Evolutionary conservation across 2,329 filamentous ascomycete species (phyloP), one percentile per base, ranked within the genome.

Genomic region (Mariannaea sp.): DNA sequence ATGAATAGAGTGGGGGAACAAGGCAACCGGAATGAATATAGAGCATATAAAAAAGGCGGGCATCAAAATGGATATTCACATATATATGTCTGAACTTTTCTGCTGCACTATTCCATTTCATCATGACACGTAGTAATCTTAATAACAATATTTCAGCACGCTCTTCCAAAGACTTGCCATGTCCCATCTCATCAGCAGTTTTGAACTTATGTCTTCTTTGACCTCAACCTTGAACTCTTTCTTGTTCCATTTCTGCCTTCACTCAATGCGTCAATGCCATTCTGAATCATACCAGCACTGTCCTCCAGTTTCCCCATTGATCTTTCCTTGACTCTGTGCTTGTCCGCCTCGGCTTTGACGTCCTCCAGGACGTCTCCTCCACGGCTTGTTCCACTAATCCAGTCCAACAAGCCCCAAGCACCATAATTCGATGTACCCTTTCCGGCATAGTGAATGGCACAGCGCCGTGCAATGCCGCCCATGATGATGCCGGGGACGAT

Each of bases 401-500:
- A 87, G 66, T 89, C 86, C 55, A 88, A 55, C 2, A 88, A 57
- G 0, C 85, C 86, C 75, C 82, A 80, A 0, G 82, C 77, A 9
- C 82, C 81, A 58, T 77, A 89, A 56, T 88, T 88, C 0, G 84
- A 83, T 12, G 72, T 69, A 0, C 83, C 83, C 16, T 73, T 65
- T 9, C 74, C 75, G 20, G 80, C 77, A 66, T 86, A 85, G 64
- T 88, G 86, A 3, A 77, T 74, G 1, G 67, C 64, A n/a, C 58
- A 53, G 5, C 64, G 76, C 9, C 72, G 70, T 6, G 75, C 65
- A 54, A 82, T 76, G 8, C 80, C 80, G 35, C 79, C 75, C 73
- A 82, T 75, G 56, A 83, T 58, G 39, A 82, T 76, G 1, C 80
- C 80, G 0, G 80, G 80, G 0, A 82, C 71, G 6, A 83, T 73